Base-by-base conservation (phyloP, 257 asterid genomes). In the Scutellaria barbata region DNA sequence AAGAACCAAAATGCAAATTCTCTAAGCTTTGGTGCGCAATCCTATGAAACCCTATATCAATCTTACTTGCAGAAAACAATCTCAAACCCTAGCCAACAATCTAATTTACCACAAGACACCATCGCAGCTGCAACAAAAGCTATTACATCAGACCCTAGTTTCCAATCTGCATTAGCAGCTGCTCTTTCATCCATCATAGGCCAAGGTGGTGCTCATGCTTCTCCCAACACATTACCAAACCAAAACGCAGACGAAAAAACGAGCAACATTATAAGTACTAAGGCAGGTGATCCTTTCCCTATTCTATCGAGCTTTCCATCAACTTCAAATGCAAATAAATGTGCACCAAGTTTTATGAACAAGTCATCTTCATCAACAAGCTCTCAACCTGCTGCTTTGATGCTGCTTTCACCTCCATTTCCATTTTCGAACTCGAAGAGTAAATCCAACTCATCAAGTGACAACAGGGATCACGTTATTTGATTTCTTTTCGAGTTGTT, bases 71-170 rank as follows among this genome's bases (percentile, higher is more conserved):
- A 84, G 68, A 86, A 80, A 45, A 55, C 71, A 7, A 62, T 40
- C 7, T 4, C 79, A 42, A 85, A 54, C 79, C 71, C 76, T 45
- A 72, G 77, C 58, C 96, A 86, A 30, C 82, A 79, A 33, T 54
- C 77, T 62, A 30, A 30, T 30, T 69, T 85, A 4, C 76, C 77
- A 13, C 84, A 85, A n/a, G 98, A 90, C 56, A 81, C 95, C 7
- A 77, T 94, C 37, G 90, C 96, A 17, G 98, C 97, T 12, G 98
- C 98, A 13, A 93, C 98, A 0, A 90, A 90, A 77, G 98, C 96
- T 1, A 85, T 94, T 18, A 82, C 97, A 11, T 83, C 97, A 0
- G 90, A 94, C 75, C 98, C 98, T 0, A 86, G 75, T 54, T 94
- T 94, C 76, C 97, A 87, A 66, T 91, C 96, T 17, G 97, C 92